phyloP scores from a whole-genome alignment of 306 rosid species.

The Quercus engelmannii region DNA sequence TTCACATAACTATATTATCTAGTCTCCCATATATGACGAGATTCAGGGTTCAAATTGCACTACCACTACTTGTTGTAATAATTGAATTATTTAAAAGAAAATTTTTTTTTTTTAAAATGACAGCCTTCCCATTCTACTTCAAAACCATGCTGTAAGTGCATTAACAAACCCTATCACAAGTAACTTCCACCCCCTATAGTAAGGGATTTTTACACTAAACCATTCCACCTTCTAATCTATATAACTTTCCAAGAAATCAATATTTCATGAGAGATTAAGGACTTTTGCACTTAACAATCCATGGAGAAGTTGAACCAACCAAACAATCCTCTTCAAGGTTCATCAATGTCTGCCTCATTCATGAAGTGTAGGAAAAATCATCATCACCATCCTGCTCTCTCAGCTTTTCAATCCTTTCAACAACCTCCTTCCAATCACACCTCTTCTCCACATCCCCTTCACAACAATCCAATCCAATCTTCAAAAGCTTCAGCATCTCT shows the following conservation, averaged over 20 bases:
- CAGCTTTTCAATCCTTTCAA: constrained; percentile 56
- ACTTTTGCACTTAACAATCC: constrained; percentile 1
- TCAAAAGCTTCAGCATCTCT: constrained; percentile 64
- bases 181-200: neutral
- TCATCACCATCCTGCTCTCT: constrained; percentile 35
- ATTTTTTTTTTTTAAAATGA: too few species aligned
- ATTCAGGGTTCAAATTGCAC: too few species aligned
- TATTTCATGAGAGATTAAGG: neutral
- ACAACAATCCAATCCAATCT: constrained; percentile 62
- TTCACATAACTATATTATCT: too few species aligned
- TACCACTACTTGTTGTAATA: too few species aligned
- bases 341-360: constrained; percentile 34
- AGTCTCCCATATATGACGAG: too few species aligned
- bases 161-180: neutral
- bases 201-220: too few species aligned
- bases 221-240: neutral
- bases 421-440: constrained; percentile 61
- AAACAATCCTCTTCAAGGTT: constrained; percentile 21
- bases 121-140: neutral
- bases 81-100: neutral
- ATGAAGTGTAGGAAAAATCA: constrained; percentile 17
- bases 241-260: neutral
- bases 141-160: neutral
- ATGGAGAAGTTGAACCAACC: constrained; percentile 29
- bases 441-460: constrained; percentile 70